Evolutionary conservation across 1,284 basidiomycete species (phyloP).

Genomic region (Polyporus tsugae): DNA sequence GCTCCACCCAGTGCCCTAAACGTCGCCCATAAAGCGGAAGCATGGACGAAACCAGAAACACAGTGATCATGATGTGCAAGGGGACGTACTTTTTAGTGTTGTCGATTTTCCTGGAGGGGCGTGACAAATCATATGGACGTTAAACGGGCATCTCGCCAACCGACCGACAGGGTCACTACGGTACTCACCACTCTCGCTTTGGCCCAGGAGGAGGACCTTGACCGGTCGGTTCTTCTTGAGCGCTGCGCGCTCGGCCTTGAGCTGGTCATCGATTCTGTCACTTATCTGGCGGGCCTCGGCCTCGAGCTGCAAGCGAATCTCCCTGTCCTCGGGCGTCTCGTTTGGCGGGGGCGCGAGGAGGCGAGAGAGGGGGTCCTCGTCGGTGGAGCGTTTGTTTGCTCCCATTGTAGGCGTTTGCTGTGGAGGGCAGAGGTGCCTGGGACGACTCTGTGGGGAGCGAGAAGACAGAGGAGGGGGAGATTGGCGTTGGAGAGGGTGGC

Average conservation of each 20-base stretch:
- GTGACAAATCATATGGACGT: slow-evolving; percentile 19
- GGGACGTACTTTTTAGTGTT: slow-evolving; percentile 55
- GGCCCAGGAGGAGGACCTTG: slow-evolving; percentile 69
- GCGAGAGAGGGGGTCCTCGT: slow-evolving; percentile 59
- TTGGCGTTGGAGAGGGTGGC: slow-evolving; percentile 14
- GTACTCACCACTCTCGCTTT: slow-evolving; percentile 73
- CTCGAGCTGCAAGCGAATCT: slow-evolving; percentile 55
- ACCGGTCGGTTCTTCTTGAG: slow-evolving; percentile 62
- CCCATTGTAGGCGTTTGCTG: slow-evolving; percentile 36
- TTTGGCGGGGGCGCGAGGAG: slow-evolving; percentile 59
- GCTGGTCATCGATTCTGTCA: slow-evolving; percentile 69
- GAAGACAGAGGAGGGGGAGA: slow-evolving; percentile 8
- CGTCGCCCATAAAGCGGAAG: background rate
- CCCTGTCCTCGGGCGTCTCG: slow-evolving; percentile 54
- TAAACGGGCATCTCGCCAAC: background rate
- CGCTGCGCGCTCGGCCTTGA: slow-evolving; percentile 56
- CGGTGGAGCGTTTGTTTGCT: slow-evolving; percentile 34
- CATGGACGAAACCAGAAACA: background rate
- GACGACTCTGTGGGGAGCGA: slow-evolving; percentile 8
- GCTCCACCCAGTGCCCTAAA: background rate
- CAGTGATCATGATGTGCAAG: background rate
- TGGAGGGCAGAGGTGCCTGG: slow-evolving; percentile 6
- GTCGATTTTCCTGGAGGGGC: slow-evolving; percentile 55
- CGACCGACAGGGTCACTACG: background rate
- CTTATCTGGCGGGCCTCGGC: slow-evolving; percentile 62